Base-by-base conservation (phyloP, 2,329 filamentous ascomycete genomes). In the Pochonia chlamydosporia region DNA sequence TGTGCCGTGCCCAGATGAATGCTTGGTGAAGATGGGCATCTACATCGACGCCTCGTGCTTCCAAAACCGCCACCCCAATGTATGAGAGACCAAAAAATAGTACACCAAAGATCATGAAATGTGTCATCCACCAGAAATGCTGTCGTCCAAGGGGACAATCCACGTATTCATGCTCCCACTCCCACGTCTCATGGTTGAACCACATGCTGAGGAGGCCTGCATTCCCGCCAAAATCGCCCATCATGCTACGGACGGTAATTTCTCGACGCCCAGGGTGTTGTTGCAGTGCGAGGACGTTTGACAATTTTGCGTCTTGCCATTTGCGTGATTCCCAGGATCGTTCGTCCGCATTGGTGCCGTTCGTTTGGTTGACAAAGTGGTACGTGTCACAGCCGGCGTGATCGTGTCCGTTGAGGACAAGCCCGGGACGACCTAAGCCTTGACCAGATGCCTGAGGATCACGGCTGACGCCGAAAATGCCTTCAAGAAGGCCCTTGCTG, bases 181-280 rank as follows among this genome's bases (percentile, higher is more conserved):
- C 81, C 73, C 81, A 84, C 1, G 67, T 65, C 3, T 75, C 71
- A 47, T 78, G 66, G 63, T 97, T 89, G 61, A 92, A 97, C 92
- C 92, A 99, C 1, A 87, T 77, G 52, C 87, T 93, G 35, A 99
- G 68, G 36, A 99, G 73, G 0, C 90, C 93, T 0, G 90, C 89
- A 62, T 96, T 93, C 18, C 93, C 93, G n/a, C 82, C 85, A 66
- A 87, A 99, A 48, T 88, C 87, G 47, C 93, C 93, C 93, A 99
- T 99, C 90, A 99, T 97, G 65, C 89, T 96, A 49, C 91, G 83
- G 2, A 99, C 87, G 0, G 93, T 99, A 54, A 97, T 82, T 67
- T 99, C 93, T 24, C 92, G 76, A 5, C 96, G 72, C 1, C 85
- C 85, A 0, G 85, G 80, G 3, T 78, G 56, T 4, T 67, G 71